Evolutionary conservation across 225 moss, liverwort and hornwort genomes (phyloP).

Genomic region (Physcomitrellopsis africana): DNA sequence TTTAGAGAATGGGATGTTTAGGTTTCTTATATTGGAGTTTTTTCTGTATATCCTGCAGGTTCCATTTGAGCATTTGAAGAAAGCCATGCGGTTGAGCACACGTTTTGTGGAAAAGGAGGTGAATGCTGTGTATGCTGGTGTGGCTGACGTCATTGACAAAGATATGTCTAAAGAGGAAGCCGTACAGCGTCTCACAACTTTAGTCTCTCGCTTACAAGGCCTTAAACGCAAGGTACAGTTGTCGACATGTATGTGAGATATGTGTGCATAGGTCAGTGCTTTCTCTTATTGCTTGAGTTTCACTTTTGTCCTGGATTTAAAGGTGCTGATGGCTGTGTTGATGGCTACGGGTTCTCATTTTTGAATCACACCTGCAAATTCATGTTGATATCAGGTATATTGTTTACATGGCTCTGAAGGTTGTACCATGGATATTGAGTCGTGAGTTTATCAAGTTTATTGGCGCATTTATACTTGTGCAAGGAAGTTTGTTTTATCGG

Average conservation of each 20-base stretch:
- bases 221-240: slow-evolving; percentile 90
- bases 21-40: slow-evolving; percentile 26
- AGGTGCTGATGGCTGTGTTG: slow-evolving; percentile 8
- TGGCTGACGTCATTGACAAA: slow-evolving; percentile 90
- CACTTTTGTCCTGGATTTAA: slow-evolving; percentile 2
- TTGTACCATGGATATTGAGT: not conserved
- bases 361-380: not conserved
- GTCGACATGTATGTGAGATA: slow-evolving; percentile 23
- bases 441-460: slow-evolving; percentile 18
- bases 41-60: slow-evolving; percentile 44
- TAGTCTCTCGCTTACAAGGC: slow-evolving; percentile 97
- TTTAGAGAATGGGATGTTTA: slow-evolving; percentile 6
- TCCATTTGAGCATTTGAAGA: slow-evolving; percentile 96
- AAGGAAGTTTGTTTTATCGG: not conserved
- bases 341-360: not conserved
- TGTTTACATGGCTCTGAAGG: slow-evolving; percentile 14
- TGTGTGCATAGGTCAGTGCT: slow-evolving; percentile 16
- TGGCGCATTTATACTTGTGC: slow-evolving; percentile 6
- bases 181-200: slow-evolving; percentile 90
- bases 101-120: slow-evolving; percentile 98
- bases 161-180: slow-evolving; percentile 97
- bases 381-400: slow-evolving; percentile 9
- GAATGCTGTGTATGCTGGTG: slow-evolving; percentile 91
- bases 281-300: not conserved
- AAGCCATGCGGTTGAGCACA: slow-evolving; percentile 85